Conservation (phyloP, 352 stramenopile genomes). For the Thalassiosira livingstoniorum region DNA sequence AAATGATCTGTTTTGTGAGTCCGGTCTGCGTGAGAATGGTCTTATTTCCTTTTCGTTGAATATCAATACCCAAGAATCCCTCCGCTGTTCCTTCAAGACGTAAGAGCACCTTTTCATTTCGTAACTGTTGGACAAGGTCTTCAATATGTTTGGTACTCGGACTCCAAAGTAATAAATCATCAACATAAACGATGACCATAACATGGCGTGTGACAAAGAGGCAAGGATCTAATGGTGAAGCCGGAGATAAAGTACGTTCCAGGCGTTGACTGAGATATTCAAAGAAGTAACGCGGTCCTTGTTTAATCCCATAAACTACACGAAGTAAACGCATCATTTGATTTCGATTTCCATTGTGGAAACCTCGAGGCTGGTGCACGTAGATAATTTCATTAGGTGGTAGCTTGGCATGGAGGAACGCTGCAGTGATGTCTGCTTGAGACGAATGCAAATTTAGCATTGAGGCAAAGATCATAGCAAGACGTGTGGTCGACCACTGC, state of each 20-base stretch:
- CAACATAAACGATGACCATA: slow-evolving; percentile 58
- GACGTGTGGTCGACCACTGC: slow-evolving; percentile 39
- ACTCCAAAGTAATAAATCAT: slow-evolving; percentile 31
- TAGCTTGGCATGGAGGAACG: slow-evolving; percentile 42
- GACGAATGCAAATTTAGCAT: slow-evolving; percentile 2
- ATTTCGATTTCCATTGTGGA: too few species aligned
- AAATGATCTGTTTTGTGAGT: slow-evolving; percentile 7
- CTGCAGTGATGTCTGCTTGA: slow-evolving; percentile 28
- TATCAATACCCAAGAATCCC: slow-evolving; percentile 58
- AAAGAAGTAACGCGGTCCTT: too few species aligned
- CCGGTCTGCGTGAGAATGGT: slow-evolving; percentile 36
- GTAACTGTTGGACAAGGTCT: slow-evolving; percentile 30
- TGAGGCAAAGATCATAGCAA: slow-evolving; percentile 49
- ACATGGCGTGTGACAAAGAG: slow-evolving; percentile 44
- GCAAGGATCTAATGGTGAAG: slow-evolving; percentile 49
- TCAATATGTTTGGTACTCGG: slow-evolving; percentile 4
- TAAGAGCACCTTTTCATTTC: slow-evolving; percentile 27
- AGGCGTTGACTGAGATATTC: slow-evolving; percentile 27
- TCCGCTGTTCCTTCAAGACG: slow-evolving; percentile 41
- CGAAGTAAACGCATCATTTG: too few species aligned
- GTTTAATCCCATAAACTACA: too few species aligned
- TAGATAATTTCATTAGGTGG: too few species aligned
- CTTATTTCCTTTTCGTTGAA: slow-evolving; percentile 14
- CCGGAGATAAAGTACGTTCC: background rate
- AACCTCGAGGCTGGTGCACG: slow-evolving; percentile 33